Evolutionary conservation across 371 early-diverging fungal species (phyloP).

Genomic region (Enterospora canceri): DNA sequence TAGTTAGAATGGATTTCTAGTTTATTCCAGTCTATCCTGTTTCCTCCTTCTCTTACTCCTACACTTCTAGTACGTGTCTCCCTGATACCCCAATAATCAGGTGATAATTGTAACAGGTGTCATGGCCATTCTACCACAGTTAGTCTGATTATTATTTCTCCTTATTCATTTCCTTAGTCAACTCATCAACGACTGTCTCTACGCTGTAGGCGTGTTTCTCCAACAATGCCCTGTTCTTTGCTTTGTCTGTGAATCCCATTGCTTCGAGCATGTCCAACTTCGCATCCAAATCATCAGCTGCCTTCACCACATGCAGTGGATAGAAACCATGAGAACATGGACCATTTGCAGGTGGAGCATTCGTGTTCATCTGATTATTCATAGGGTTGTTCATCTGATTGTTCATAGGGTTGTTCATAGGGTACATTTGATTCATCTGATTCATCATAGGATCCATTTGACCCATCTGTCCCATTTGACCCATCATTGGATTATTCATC

Average conservation of each 20-base stretch:
- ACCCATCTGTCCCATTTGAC: not conserved
- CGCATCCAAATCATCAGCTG: not conserved
- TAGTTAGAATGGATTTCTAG: too few relatives aligned
- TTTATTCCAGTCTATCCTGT: too few relatives aligned
- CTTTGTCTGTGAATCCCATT: conserved; percentile 47
- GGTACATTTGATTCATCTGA: not conserved
- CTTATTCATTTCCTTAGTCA: conserved; percentile 18
- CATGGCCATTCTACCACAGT: too few relatives aligned
- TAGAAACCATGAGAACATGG: conserved; percentile 37
- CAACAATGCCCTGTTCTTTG: conserved; percentile 31
- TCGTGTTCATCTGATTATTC: not conserved
- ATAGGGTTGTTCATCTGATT: not conserved
- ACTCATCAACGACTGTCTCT: conserved; percentile 31
- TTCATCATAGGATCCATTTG: not conserved
- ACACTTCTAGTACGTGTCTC: too few relatives aligned
- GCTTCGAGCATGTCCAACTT: conserved; percentile 28
- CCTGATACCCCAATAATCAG: too few relatives aligned
- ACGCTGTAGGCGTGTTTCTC: conserved; percentile 37
- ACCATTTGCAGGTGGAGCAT: conserved; percentile 6
- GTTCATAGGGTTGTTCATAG: not conserved
- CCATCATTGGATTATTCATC: conserved; percentile 13
- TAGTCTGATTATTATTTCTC: too few relatives aligned
- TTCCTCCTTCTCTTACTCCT: too few relatives aligned
- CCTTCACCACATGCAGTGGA: conserved; percentile 8
- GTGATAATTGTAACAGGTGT: too few relatives aligned